phyloP scores from a whole-genome alignment of 2,329 filamentous ascomycete genomes.

The Paecilomyces niveus region DNA sequence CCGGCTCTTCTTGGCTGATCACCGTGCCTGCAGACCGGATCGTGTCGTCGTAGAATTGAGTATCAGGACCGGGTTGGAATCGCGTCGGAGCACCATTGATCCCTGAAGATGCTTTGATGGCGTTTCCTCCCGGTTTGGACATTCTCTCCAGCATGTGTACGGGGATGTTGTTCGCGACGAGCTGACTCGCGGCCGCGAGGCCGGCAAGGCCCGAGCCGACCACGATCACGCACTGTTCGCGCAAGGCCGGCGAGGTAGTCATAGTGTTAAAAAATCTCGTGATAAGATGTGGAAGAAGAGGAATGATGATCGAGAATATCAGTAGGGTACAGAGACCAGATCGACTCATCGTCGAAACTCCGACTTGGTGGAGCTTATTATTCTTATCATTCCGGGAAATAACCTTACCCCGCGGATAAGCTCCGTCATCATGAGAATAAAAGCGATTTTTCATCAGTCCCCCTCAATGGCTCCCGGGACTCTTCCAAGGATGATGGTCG shows the following conservation, averaged over 20 bases:
- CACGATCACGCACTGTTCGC: conserved; percentile 41
- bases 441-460: not conserved
- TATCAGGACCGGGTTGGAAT: conserved; percentile 42
- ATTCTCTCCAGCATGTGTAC: conserved; percentile 56
- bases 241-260: not conserved
- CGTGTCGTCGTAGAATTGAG: conserved; percentile 49
- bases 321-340: not conserved
- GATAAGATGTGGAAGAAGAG: not conserved
- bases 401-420: not conserved
- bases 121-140: conserved; percentile 56
- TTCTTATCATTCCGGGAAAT: not conserved
- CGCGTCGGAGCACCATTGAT: conserved; percentile 57
- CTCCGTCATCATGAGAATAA: not conserved
- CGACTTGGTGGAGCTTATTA: not conserved
- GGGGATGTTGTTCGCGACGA: conserved; percentile 40
- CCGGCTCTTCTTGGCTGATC: conserved; percentile 13
- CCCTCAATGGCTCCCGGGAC: not conserved
- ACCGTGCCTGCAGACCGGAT: conserved; percentile 47
- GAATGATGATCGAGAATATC: not conserved
- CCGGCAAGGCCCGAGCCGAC: conserved; percentile 61
- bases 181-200: conserved; percentile 51
- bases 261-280: not conserved
- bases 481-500: not conserved
- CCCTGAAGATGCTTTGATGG: conserved; percentile 60
- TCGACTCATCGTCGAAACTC: not conserved